Percentiles rank a stretch among this genome's conserved stretches.
These are phyloP conservation scores for Ogataea minuta DNA, from an alignment of 805 yeast genomes.

Conservation along the genomic window DNA sequence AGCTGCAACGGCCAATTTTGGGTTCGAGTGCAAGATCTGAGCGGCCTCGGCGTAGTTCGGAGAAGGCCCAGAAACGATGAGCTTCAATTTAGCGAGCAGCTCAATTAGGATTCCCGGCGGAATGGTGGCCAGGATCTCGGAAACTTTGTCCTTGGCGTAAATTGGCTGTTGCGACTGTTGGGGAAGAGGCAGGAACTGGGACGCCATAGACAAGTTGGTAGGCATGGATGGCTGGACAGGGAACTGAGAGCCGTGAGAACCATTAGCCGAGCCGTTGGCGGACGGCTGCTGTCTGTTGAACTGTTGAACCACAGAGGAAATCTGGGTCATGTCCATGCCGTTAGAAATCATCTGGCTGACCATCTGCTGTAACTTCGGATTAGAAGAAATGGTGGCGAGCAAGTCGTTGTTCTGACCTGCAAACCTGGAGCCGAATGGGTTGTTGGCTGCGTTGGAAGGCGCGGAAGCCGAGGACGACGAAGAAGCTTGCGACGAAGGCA, in stretches of 20 bases:
- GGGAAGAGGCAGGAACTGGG: constrained; percentile 54
- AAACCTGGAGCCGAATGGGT: constrained; percentile 19
- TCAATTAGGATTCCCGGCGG: constrained; percentile 74
- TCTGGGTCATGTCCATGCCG: constrained; percentile 37
- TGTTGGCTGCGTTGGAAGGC: constrained; percentile 11
- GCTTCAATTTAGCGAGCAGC: constrained; percentile 63
- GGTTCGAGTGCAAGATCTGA: constrained; percentile 51
- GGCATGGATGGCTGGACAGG: constrained; percentile 35
- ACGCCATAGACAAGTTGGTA: constrained; percentile 49
- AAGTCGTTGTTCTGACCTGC: constrained; percentile 23
- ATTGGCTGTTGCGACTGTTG: constrained; percentile 31
- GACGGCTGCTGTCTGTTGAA: constrained; percentile 24
- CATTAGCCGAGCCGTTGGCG: constrained; percentile 14
- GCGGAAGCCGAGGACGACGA: constrained; percentile 18
- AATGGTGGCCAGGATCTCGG: constrained; percentile 57
- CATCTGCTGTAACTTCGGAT: constrained; percentile 34
- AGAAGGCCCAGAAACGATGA: constrained; percentile 49
- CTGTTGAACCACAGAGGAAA: constrained; percentile 30
- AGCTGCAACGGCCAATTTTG: constrained; percentile 60
- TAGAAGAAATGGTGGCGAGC: constrained; percentile 27
- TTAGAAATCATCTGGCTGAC: constrained; percentile 36
- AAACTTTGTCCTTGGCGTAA: constrained; percentile 53
- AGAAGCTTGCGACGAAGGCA: constrained; percentile 16
- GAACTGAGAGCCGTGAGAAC: constrained; percentile 11
- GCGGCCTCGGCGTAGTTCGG: constrained; percentile 51